These are phyloP conservation scores for Chaetoceros tenuissimus DNA, from an alignment of 108 stramenopile species.

Conservation along the genomic window DNA sequence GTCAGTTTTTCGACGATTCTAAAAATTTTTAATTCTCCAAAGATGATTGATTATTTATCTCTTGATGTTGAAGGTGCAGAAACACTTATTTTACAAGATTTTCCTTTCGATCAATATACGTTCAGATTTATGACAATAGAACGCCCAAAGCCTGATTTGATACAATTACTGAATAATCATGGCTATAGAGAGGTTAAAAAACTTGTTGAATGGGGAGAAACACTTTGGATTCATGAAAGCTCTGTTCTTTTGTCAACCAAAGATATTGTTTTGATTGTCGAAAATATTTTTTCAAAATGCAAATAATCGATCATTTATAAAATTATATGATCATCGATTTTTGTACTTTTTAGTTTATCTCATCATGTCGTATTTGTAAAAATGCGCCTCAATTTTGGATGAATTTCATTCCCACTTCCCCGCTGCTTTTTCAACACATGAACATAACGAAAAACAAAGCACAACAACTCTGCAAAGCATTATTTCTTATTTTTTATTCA, in stretches of 20 bases:
- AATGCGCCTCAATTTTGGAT: too few species aligned
- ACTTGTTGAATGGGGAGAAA: slow-evolving; percentile 47
- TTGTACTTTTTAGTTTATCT: too few species aligned
- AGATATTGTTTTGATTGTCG: not conserved
- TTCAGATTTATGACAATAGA: slow-evolving; percentile 46
- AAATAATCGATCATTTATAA: too few species aligned
- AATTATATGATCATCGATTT: too few species aligned
- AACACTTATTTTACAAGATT: slow-evolving; percentile 37
- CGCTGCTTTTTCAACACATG: too few species aligned
- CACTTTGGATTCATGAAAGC: slow-evolving; percentile 37
- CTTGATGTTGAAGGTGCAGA: slow-evolving; percentile 69
- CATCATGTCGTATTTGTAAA: too few species aligned
- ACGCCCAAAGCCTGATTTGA: slow-evolving; percentile 27
- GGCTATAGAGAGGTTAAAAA: slow-evolving; percentile 14
- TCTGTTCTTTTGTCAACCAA: not conserved
- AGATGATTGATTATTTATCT: slow-evolving; percentile 45
- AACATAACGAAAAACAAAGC: too few species aligned
- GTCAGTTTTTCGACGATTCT: slow-evolving; percentile 41
- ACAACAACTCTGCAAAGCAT: too few species aligned
- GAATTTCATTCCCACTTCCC: too few species aligned
- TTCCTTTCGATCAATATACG: slow-evolving; percentile 40
- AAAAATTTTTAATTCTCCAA: slow-evolving; percentile 27
- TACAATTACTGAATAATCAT: slow-evolving; percentile 10
- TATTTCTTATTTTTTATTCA: too few species aligned
- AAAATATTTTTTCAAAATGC: too few species aligned